Percentiles rank a stretch among this genome's conserved stretches.
phyloP scores from a whole-genome alignment of 108 stramenopile genomes.

The Craspedostauros australis region DNA sequence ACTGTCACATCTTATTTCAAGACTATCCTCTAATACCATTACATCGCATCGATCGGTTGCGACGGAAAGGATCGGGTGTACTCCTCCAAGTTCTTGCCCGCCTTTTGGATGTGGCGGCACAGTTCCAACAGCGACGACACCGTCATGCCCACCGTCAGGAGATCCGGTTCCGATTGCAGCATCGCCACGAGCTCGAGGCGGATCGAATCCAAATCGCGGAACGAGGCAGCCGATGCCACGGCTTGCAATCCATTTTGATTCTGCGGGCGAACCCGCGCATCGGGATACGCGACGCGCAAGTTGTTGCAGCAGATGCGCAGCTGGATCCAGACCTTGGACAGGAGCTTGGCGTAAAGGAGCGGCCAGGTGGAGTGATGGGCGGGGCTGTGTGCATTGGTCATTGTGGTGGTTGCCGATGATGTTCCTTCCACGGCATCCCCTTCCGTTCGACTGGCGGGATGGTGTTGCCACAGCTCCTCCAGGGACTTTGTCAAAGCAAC shows the following conservation, averaged over 20 bases:
- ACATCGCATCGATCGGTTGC: too few species aligned
- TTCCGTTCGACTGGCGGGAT: background rate
- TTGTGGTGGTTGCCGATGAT: too few species aligned
- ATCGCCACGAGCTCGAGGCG: background rate
- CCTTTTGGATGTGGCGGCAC: slow-evolving; percentile 22
- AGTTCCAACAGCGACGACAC: slow-evolving; percentile 20
- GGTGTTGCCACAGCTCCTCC: background rate
- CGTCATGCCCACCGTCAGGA: slow-evolving; percentile 12
- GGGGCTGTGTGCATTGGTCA: background rate
- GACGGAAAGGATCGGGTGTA: too few species aligned
- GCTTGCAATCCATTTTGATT: slow-evolving; percentile 2
- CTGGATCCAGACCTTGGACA: slow-evolving; percentile 3
- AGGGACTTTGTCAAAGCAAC: slow-evolving; percentile 4
- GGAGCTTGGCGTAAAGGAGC: background rate
- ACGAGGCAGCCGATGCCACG: slow-evolving; percentile 12
- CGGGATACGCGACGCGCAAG: slow-evolving; percentile 5
- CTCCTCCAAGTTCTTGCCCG: slow-evolving; percentile 13
- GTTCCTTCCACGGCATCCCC: too few species aligned
- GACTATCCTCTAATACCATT: too few species aligned
- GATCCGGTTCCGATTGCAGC: background rate
- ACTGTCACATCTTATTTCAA: too few species aligned
- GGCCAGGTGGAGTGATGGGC: background rate
- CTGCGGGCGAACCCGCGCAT: slow-evolving; percentile 10
- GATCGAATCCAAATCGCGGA: slow-evolving; percentile 13
- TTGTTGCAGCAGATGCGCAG: background rate